Evolutionary conservation across 2,329 filamentous ascomycete species (phyloP).

Genomic region (Celoporthe dispersa): DNA sequence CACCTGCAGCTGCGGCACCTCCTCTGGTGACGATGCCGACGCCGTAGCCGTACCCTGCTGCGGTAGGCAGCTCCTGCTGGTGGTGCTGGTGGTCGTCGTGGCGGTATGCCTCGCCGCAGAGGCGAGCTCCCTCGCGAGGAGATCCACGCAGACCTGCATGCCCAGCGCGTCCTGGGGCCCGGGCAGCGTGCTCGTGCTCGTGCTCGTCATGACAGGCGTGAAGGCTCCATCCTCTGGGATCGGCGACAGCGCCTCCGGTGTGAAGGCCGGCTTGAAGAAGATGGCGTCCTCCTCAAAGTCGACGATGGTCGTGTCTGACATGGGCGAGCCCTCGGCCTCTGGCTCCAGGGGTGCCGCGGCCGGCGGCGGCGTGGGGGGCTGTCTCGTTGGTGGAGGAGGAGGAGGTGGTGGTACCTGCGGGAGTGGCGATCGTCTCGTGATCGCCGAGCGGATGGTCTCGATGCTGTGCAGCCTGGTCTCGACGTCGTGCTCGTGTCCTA

Average conservation of each 20-base stretch:
- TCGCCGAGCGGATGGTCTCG: slow-evolving; percentile 25
- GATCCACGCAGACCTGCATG: slow-evolving; percentile 55
- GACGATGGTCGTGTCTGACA: slow-evolving; percentile 51
- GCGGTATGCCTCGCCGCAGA: slow-evolving; percentile 41
- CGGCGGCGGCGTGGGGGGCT: background rate
- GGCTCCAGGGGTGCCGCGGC: background rate
- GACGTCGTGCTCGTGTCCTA: slow-evolving; percentile 2
- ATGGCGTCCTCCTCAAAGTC: slow-evolving; percentile 52
- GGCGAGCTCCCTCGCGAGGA: slow-evolving; percentile 55
- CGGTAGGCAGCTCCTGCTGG: background rate
- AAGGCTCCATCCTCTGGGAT: slow-evolving; percentile 30
- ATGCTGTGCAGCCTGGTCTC: slow-evolving; percentile 26
- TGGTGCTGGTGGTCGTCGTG: slow-evolving; percentile 31
- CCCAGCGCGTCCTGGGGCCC: slow-evolving; percentile 43
- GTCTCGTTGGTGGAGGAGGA: background rate
- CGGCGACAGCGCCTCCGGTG: slow-evolving; percentile 41
- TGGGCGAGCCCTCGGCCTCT: slow-evolving; percentile 38
- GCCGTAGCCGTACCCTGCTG: slow-evolving; percentile 22
- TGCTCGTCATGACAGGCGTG: slow-evolving; percentile 10
- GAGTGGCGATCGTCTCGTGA: slow-evolving; percentile 24
- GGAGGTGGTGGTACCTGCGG: slow-evolving; percentile 26
- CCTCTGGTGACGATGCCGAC: slow-evolving; percentile 30
- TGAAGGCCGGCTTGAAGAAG: slow-evolving; percentile 53
- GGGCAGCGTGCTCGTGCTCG: slow-evolving; percentile 22
- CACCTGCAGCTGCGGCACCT: slow-evolving; percentile 54